Evolutionary conservation across 140 eudicot genomes (phyloP), one percentile per base, ranked within the genome.

Genomic region (Bidens hawaiensis): DNA sequence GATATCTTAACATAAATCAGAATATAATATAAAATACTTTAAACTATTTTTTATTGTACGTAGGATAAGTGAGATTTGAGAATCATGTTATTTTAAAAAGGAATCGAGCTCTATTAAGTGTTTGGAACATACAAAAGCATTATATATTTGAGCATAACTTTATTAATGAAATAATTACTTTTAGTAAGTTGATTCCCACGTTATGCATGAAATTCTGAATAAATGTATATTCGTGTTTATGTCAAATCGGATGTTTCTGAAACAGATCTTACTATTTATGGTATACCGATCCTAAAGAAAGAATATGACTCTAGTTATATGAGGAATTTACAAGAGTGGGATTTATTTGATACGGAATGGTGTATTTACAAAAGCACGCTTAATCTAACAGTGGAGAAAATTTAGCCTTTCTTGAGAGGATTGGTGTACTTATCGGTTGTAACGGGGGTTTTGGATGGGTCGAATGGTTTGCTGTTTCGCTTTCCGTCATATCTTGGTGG

Each of bases 151-250:
- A 23, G 22, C 67, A 25, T 34, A 60, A 60, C 33, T 60, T 60
- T 60, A 25, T 30, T 57, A 9, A 18, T 18, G 47, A 14, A 13
- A 40, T 41, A 41, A 62, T 23, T 22, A 11, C 1, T 23, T 53
- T 53, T 53, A 6, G 40, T 42, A 24, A 27, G 68, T 46, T 63
- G 19, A 63, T 63, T 25, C 68, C 57, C 68, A 63, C 27, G 68
- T 24, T 58, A 26, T 46, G 47, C 69, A 64, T 19, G 30, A 38
- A 47, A 22, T 16, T 45, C 68, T 40, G 7, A 42, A 7, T 23
- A 41, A 40, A 41, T 23, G 14, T 42, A 12, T 40, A 41, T n/a
- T 24, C 2, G 6, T 61, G 10, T 23, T 45, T 38, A 22, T 61
- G 38, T 60, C 53, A 27, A 61, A 22, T 6, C 5, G 0, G 8